Base-by-base conservation (phyloP, 768 basidiomycete species). In the Cyclocybe aegerita region DNA sequence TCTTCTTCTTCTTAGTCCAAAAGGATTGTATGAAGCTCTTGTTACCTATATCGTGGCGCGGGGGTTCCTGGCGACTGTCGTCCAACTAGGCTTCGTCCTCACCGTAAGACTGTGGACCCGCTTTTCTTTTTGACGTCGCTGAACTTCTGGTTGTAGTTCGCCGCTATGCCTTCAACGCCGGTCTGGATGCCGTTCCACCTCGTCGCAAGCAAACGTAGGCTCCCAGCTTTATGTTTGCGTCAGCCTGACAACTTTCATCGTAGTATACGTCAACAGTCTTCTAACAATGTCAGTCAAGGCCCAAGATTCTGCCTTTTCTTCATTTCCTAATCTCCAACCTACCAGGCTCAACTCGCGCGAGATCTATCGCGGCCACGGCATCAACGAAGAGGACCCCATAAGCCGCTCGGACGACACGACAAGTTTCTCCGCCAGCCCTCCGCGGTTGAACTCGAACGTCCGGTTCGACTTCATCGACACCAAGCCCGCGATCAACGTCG, bases 181-280 rank as follows among this genome's bases (percentile, higher is more conserved):
- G 43, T 61, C 35, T 67, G 65, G 65, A 60, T 65, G 46, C 56
- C 60, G 11, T 62, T 65, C 50, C 64, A 64, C 37, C 57, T 65
- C 39, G 50, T 60, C 30, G 55, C 57, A 31, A 61, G 60, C 58
- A 64, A 61, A 62, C 46, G 61, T 61, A 49, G 14, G 44, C 39
- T n/a, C 31, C 17, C 23, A 6, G n/a, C 11, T 35, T 12, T 32
- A 41, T 46, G 3, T 7, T 17, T 33, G 14, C 30, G 2, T 12
- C 11, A 9, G 14, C 32, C 4, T 40, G 14, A 43, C 14, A 11
- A 49, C 40, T 42, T 6, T 15, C 11, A 14, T 12, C 12, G 4
- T 40, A 63, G 62, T 60, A 11, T 63, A 59, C 43, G 58, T 63
- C 23, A 65, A 65, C 43, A 56, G 60, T 37, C 37, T 63, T 9